A percentile compares a stretch with the other conserved stretches of the same genome.
phyloP scores from a whole-genome alignment of 306 rosid genomes.

The Cotoneaster glaucophyllus region DNA sequence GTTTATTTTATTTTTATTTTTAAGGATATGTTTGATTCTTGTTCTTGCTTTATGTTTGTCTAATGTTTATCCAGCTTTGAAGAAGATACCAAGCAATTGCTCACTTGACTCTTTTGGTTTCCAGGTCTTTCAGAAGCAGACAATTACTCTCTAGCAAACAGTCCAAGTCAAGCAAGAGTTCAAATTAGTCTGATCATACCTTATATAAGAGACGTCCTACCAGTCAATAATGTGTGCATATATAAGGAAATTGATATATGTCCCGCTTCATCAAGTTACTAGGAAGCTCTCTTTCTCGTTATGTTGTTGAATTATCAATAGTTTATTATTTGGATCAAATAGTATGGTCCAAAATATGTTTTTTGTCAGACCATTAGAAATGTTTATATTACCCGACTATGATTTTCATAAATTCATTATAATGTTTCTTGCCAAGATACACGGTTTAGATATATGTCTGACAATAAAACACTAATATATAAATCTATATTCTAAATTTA shows the following conservation, averaged over 20 bases:
- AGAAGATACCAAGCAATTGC: conserved; percentile 19
- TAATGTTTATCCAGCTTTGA: not conserved
- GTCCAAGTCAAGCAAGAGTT: not conserved
- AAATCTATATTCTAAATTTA: not conserved
- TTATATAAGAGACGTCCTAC: not conserved
- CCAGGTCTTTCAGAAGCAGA: conserved; percentile 13
- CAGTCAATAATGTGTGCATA: not conserved
- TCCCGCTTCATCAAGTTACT: no score
- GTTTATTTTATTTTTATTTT: not conserved
- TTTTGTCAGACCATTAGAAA: no score
- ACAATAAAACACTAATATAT: not conserved
- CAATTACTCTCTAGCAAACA: not conserved
- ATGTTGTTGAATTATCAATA: not conserved
- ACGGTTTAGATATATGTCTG: not conserved
- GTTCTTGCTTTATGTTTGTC: not conserved
- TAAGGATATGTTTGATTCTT: not conserved
- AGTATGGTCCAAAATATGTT: not conserved
- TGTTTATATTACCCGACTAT: no score
- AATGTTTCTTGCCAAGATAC: not conserved
- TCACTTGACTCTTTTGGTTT: conserved; percentile 11
- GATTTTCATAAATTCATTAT: no score
- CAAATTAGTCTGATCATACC: not conserved
- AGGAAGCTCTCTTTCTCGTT: not conserved
- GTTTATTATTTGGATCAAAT: not conserved
- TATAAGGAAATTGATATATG: not conserved